A percentile compares a stretch with the other conserved stretches of the same genome.
phyloP scores from a whole-genome alignment of 805 yeast genomes.

The Starmerella stigmatis region DNA sequence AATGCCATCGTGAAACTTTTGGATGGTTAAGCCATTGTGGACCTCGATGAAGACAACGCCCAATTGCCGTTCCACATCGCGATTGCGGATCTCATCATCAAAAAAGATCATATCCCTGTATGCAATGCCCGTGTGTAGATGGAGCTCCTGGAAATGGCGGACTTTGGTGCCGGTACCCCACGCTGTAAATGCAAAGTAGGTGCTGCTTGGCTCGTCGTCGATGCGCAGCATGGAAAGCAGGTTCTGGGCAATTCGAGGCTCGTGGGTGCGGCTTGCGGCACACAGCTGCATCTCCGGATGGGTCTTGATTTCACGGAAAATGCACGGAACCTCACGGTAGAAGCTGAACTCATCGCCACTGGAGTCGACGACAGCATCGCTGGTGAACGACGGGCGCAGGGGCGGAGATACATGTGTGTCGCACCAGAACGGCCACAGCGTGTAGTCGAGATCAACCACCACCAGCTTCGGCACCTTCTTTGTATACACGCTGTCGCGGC shows the following conservation, averaged over 20 bases:
- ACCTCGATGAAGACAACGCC: constrained; percentile 65
- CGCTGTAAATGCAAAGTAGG: constrained; percentile 38
- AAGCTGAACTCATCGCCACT: constrained; percentile 47
- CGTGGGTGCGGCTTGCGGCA: constrained; percentile 70
- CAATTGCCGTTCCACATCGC: constrained; percentile 53
- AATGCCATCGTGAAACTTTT: constrained; percentile 20
- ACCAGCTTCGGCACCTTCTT: constrained; percentile 39
- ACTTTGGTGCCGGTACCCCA: constrained; percentile 41
- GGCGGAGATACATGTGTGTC: constrained; percentile 62
- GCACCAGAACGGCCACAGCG: constrained; percentile 76
- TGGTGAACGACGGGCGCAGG: constrained; percentile 32
- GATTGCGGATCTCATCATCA: constrained; percentile 73
- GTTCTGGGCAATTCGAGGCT: constrained; percentile 65
- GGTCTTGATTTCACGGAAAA: constrained; percentile 43
- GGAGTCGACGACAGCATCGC: constrained; percentile 39
- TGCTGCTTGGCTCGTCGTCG: constrained; percentile 42
- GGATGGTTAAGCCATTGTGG: constrained; percentile 35
- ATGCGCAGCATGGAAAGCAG: constrained; percentile 46
- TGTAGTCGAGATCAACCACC: constrained; percentile 67
- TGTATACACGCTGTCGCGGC: not conserved
- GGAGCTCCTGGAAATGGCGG: constrained; percentile 44
- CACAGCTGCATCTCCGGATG: constrained; percentile 42
- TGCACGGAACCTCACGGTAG: constrained; percentile 57
- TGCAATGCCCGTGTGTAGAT: constrained; percentile 39
- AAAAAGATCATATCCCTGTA: constrained; percentile 49